Evolutionary conservation across 306 rosid species (phyloP), one percentile per base, ranked within the genome.

Genomic region (Cicer bijugum): DNA sequence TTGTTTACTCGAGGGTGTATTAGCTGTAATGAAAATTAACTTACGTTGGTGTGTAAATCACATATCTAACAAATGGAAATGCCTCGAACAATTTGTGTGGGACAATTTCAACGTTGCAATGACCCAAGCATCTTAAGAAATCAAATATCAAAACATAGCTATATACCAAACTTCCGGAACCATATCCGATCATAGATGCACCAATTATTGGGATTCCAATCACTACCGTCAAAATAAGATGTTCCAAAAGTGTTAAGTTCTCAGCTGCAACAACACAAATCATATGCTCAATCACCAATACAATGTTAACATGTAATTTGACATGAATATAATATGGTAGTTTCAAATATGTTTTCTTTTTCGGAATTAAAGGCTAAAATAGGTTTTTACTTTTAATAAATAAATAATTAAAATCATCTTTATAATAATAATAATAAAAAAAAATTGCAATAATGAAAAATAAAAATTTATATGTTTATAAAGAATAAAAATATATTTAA

Each of bases 31-130:
- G 1, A 0, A 43, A 39, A 14, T 39, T 7, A 28, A 82, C 99
- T 87, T 83, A 95, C 99, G 97, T 86, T 43, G 99, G 97, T 35
- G 97, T 95, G 69, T 87, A 90, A 52, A 91, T 70, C 60, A 95
- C 48, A 73, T 90, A 91, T 85, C 81, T 86, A 55, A 90, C 85
- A 17, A 88, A 45, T 8, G 96, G 97, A 40, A 90, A 19, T 37
- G 12, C 71, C 65, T 95, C 86, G 63, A 86, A 90, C 67, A 88
- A 12, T 48, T 68, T 70, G 60, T 87, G 85, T 12, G 97, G 87
- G 12, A 95, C 45, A 52, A 91, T 44, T 82, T 95, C 99, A 50
- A 87, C 86, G 17, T 95, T 95, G 86, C 82, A 75, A 79, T 87
- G 96, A 23, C 99, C 99, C 80, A 88, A 78, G 67, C 92, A 87